phyloP scores from a whole-genome alignment of 495 filamentous ascomycete genomes.

The Talaromyces stipitatus region DNA sequence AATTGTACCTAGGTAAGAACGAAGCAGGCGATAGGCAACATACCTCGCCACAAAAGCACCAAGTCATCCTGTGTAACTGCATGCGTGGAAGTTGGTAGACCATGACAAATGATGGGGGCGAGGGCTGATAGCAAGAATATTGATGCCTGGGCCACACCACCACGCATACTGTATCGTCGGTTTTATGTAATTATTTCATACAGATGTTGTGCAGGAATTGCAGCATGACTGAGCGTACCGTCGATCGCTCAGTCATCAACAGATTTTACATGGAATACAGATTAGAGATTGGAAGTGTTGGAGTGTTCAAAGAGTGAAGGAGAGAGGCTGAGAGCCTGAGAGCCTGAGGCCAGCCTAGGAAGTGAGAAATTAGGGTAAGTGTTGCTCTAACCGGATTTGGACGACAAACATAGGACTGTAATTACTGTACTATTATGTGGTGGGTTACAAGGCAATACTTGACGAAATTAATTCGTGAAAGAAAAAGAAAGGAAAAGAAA shows the following conservation, averaged over 20 bases:
- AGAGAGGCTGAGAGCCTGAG: neutral
- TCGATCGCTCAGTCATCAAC: neutral
- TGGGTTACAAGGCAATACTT: no score
- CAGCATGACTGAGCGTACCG: neutral
- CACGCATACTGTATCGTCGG: slow-evolving; percentile 6
- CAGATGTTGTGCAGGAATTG: neutral
- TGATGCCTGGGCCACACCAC: slow-evolving; percentile 6
- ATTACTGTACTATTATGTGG: no score
- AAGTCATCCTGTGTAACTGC: neutral
- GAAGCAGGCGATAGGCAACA: neutral
- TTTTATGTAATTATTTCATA: neutral
- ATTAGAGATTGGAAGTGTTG: neutral
- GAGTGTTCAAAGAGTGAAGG: neutral
- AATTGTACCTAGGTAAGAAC: neutral
- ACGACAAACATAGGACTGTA: no score
- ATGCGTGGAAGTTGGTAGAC: neutral
- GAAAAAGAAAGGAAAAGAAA: no score
- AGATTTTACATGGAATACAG: neutral
- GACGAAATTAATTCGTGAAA: no score
- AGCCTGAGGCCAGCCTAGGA: neutral
- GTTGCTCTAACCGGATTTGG: neutral
- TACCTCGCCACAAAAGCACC: slow-evolving; percentile 6
- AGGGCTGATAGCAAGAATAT: slow-evolving; percentile 4
- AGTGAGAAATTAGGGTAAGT: neutral
- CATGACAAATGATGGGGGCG: neutral